These are phyloP conservation scores for Alisma plantagoaquatica DNA, from an alignment of 106 monocot species.

Conservation along the genomic window DNA sequence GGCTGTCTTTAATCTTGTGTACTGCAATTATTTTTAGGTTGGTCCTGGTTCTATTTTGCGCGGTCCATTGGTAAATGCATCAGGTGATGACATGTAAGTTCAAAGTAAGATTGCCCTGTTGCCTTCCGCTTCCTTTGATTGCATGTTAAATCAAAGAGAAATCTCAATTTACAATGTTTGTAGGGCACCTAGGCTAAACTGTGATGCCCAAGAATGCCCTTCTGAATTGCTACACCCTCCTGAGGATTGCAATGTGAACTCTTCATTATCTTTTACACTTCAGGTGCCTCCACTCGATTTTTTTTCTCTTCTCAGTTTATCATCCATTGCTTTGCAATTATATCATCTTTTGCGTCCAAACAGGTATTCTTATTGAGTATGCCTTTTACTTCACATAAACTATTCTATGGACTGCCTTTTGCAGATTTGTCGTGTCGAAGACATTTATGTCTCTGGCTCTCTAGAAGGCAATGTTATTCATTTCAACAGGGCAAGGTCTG, in stretches of 20 bases:
- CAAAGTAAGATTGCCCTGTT: constrained; percentile 5
- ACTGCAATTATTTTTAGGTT: constrained; percentile 35
- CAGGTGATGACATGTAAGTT: constrained; percentile 72
- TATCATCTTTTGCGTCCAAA: neutral
- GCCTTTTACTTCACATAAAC: neutral
- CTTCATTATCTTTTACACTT: constrained; percentile 88
- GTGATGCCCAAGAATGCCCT: constrained; percentile 67
- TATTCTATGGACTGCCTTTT: constrained; percentile 7
- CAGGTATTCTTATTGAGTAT: neutral
- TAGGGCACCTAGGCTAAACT: constrained; percentile 84
- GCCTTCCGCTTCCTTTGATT: neutral
- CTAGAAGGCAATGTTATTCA: constrained; percentile 91
- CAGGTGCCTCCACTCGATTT: constrained; percentile 75
- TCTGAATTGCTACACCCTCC: constrained; percentile 86
- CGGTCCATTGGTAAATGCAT: constrained; percentile 69
- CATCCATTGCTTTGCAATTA: neutral
- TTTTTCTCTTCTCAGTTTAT: neutral
- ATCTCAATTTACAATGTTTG: neutral
- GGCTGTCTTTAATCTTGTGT: neutral
- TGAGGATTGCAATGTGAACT: constrained; percentile 96
- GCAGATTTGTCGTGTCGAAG: constrained; percentile 98
- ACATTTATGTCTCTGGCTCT: constrained; percentile 73
- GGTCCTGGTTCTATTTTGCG: constrained; percentile 88
- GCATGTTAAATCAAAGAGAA: neutral
- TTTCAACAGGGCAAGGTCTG: constrained; percentile 80